Base-by-base conservation (phyloP, 225 moss, liverwort and hornwort genomes). In the Straminergon stramineum region DNA sequence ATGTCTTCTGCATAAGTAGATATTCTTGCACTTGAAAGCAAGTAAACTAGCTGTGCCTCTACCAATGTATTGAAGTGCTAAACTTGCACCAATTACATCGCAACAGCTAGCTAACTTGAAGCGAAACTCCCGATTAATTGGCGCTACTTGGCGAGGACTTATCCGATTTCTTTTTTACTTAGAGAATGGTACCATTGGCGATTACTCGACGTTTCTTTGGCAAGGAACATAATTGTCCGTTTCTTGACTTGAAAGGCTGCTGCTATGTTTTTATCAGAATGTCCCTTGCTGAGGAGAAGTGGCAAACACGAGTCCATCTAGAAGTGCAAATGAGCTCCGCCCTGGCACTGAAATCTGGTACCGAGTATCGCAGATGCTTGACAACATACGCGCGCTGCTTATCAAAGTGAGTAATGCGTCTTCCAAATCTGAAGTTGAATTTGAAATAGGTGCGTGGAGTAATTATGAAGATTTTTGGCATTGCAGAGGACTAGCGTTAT, bases 241-340 rank as follows among this genome's bases (percentile, higher is more conserved):
- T 35, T 57, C 48, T 51, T 92, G 79, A 91, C 56, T 85, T 75
- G 19, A 45, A 65, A 82, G 51, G 31, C 39, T 82, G 74, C 85
- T 74, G 73, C 41, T 53, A 17, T 87, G 85, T 83, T 90, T 83
- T 89, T 88, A 66, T 91, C 88, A 97, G 95, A 86, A 91, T 96
- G 86, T 93, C 95, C 18, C 84, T 92, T 34, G 91, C 90, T 52
- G 95, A 97, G 81, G 94, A 93, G 87, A 95, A 94, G 82, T 92
- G 94, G 87, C 95, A 95, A 90, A 96, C 96, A 56, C 93, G 99
- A 83, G 94, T 95, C 18, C 95, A 97, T 88, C 90, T 99, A 87
- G 99, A 99, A 89, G 93, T 93, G 51, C 94, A 96, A 88, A 96
- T 99, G 96, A 95, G 95, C 74, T 94, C 96, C 28, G 96, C 97